These are phyloP conservation scores for Chrysanthemum lavandulifolium DNA, from an alignment of 129 eudicot genomes.

Conservation along the genomic window DNA sequence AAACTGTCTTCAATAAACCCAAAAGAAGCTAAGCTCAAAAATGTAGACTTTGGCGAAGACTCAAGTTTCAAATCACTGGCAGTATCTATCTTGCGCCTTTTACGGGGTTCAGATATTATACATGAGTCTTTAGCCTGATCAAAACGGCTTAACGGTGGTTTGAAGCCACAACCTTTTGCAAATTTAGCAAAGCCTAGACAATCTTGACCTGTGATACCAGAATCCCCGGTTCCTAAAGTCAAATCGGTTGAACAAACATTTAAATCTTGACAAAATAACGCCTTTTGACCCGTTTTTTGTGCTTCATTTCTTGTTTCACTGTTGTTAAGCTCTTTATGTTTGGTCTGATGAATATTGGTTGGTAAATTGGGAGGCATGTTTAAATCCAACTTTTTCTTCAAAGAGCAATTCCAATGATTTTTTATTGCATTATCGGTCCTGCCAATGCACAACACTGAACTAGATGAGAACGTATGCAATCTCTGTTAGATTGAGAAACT, in stretches of 20 bases:
- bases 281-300: slow-evolving; percentile 17
- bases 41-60: slow-evolving; percentile 35
- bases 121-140: neutral
- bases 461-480: neutral
- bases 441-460: slow-evolving; percentile 6
- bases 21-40: slow-evolving; percentile 34
- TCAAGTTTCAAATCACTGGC: slow-evolving; percentile 18
- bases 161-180: slow-evolving; percentile 6
- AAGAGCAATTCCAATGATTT: slow-evolving; percentile 63
- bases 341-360: neutral
- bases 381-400: slow-evolving; percentile 40
- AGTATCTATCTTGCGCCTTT: slow-evolving; percentile 33
- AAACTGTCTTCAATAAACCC: slow-evolving; percentile 17
- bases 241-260: neutral
- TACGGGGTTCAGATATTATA: slow-evolving; percentile 29
- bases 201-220: neutral
- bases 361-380: slow-evolving; percentile 11
- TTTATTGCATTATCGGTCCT: slow-evolving; percentile 63
- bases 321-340: neutral
- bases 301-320: neutral
- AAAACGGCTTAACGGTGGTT: slow-evolving; percentile 6
- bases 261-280: slow-evolving; percentile 1
- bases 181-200: neutral
- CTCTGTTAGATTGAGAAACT: neutral
- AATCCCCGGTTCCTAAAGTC: neutral